Base-by-base conservation (phyloP, 1,284 basidiomycete species). In the Phaffia rhodozyma region DNA sequence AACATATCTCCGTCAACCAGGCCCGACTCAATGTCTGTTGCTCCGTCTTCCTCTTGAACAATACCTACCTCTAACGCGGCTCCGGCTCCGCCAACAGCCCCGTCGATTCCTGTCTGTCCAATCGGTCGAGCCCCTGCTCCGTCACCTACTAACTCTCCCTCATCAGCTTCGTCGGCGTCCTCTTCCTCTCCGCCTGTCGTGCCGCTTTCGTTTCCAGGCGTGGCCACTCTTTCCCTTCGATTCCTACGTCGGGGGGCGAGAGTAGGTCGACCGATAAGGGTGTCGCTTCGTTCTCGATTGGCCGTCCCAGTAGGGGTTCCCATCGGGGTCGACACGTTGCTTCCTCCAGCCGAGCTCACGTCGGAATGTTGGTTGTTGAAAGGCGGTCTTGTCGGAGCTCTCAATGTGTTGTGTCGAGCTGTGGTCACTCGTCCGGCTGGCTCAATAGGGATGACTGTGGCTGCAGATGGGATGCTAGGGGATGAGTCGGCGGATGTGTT, bases 1-100 rank as follows among this genome's bases (percentile, higher is more conserved):
- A 63, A 23, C 49, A 52, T 51, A 5, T 58, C 55, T 11, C 47
- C 60, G 52, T 53, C 52, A 13, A 27, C 52, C 20, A 66, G 55
- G 6, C 50, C 47, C 11, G 50, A 20, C 63, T 68, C 68, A 64
- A 68, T 70, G 55, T 68, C 67, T 53, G 68, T 68, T 34, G 63
- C 65, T 55, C 66, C 66, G n/a, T 66, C 68, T 47, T 68, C 69
- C 43, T 65, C 86, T 66, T 86, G 84, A 62, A 61, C 64, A 30
- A 66, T 62, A 5, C 54, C 55, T 6, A 61, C 60, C 55, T 66
- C 76, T 16, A 55, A 43, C 7, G 55, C 55, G 62, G 60, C 58
- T 60, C 62, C 32, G 43, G 20, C 29, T 59, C 61, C 23, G 25
- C 9, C 57, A 2, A 49, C 27, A 25, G 38, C 6, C 29, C 57